Evolutionary conservation across 1,139 yeast species (phyloP), one percentile per base, ranked within the genome.

Genomic region (Candida labiduridarum): DNA sequence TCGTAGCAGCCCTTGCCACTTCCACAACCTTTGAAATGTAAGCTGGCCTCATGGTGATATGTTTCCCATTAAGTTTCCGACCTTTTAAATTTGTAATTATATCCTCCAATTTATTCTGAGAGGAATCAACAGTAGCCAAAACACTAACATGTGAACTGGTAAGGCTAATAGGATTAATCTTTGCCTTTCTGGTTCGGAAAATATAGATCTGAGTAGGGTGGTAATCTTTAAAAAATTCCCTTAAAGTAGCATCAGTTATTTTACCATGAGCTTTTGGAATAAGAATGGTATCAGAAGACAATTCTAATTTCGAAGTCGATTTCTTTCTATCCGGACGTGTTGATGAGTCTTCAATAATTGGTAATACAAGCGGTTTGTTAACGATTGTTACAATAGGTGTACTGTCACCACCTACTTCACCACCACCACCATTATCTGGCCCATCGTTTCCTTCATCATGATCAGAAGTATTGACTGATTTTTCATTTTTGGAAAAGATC

Each of bases 261-360:
- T 63, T 64, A 27, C 60, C 66, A 36, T 79, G 74, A 48, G 84
- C 67, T 35, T 72, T 76, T 6, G 78, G 69, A 44, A 85, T 76
- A 58, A 76, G 84, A 14, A 85, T 67, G 1, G 87, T 81, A 54
- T 80, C 80, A 6, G 64, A 59, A 1, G 87, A 77, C 15, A 46
- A 33, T 11, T 53, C 54, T 2, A 51, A 33, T 14, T 34, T 44
- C 4, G 40, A n/a, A 12, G 27, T n/a, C 2, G 27, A 18, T 8
- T 35, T 44, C 27, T 36, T 25, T 27, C 44, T 45, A 16, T 45
- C 44, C 8, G 25, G 19, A 11, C 16, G 16, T 12, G 39, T 48
- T 19, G 47, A 44, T 9, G 35, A 29, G 6, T 22, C 44, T 16
- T 44, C 46, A 18, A 48, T 49, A 29, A 27, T 14, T 10, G 34